phyloP scores from a whole-genome alignment of 768 basidiomycete genomes.

The Phanerochaete sordida region DNA sequence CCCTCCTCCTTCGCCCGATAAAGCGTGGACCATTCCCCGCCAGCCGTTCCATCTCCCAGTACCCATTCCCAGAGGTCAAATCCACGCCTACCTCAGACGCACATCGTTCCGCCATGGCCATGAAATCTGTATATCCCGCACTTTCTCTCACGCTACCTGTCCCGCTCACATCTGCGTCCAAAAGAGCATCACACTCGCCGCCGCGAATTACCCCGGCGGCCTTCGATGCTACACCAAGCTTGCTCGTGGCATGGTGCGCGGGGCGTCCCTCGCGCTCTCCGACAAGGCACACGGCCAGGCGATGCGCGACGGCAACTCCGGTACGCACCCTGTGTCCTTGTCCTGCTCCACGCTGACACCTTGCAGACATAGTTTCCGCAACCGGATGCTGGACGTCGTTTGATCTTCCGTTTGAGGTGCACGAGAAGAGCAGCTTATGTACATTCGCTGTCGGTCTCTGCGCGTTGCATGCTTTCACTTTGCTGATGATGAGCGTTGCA shows the following conservation, averaged over 20 bases:
- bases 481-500: not conserved
- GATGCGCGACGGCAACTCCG: not conserved
- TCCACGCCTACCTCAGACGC: not conserved
- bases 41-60: no score
- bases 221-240: slow-evolving; percentile 2
- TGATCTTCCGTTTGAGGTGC: not conserved
- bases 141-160: no score
- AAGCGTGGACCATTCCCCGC: no score
- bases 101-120: no score
- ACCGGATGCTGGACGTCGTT: no score
- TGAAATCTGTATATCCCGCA: no score
- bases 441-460: not conserved
- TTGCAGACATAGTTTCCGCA: no score
- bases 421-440: not conserved
- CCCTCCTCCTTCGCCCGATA: not conserved
- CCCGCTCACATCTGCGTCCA: not conserved
- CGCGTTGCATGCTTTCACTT: not conserved
- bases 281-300: not conserved
- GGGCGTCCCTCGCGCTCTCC: not conserved
- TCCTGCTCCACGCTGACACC: not conserved
- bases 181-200: not conserved
- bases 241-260: not conserved
- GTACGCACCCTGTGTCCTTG: no score
- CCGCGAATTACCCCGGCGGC: not conserved
- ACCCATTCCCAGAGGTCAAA: no score